Percentiles rank a stretch among this genome's conserved stretches.
These are phyloP conservation scores for Clitocybe nebularis DNA, from an alignment of 1,284 basidiomycete species.

Conservation along the genomic window DNA sequence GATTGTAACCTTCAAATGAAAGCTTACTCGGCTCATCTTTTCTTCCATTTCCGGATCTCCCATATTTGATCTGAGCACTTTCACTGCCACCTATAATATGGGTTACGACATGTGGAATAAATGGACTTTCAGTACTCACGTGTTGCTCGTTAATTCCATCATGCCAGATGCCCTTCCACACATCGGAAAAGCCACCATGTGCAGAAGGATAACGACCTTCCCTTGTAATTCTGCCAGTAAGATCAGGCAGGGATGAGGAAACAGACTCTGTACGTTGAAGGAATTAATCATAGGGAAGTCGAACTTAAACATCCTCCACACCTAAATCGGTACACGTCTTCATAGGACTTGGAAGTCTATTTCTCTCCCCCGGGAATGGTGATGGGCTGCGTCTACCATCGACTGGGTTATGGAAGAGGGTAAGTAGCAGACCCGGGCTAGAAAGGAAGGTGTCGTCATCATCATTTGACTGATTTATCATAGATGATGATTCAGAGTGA, in stretches of 20 bases:
- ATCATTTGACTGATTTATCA: constrained; percentile 19
- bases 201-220: constrained; percentile 33
- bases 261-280: too few species aligned
- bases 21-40: constrained; percentile 30
- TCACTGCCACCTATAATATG: constrained; percentile 35
- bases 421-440: constrained; percentile 28
- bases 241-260: constrained; percentile 24
- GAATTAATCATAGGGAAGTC: too few species aligned
- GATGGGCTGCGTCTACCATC: too few species aligned
- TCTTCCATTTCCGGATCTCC: constrained; percentile 25
- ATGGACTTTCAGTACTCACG: constrained; percentile 11
- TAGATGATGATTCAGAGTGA: constrained; percentile 32
- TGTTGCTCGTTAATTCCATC: constrained; percentile 15
- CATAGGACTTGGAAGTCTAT: too few species aligned
- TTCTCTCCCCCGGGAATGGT: too few species aligned
- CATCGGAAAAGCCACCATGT: constrained; percentile 42
- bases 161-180: constrained; percentile 36
- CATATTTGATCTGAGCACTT: constrained; percentile 34
- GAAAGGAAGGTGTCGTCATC: constrained; percentile 22
- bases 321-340: too few species aligned
- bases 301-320: neutral
- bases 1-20: too few species aligned
- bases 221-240: constrained; percentile 32
- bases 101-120: neutral
- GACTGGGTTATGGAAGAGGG: too few species aligned